Percentiles rank a stretch among this genome's conserved stretches.
These are phyloP conservation scores for Candida tetrigidarum DNA, from an alignment of 1,139 yeast species.

Conservation along the genomic window DNA sequence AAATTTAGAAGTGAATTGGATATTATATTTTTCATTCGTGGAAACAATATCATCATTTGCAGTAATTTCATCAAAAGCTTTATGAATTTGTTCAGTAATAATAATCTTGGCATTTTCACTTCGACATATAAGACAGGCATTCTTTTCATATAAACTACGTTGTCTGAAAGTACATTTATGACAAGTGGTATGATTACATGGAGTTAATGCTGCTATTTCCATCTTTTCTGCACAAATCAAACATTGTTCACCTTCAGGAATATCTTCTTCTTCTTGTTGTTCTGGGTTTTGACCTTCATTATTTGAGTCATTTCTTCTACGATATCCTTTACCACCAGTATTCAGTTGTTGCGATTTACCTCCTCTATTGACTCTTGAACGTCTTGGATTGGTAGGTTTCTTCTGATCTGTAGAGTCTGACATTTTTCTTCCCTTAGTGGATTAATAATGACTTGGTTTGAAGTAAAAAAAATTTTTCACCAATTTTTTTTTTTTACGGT, in stretches of 20 bases:
- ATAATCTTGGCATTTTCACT: conserved; percentile 64
- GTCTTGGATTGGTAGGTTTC: conserved; percentile 10
- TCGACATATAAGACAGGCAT: conserved; percentile 81
- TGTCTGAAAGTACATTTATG: conserved; percentile 83
- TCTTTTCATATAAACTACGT: conserved; percentile 76
- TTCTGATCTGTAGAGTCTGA: conserved; percentile 1
- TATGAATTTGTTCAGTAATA: conserved; percentile 51
- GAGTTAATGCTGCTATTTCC: conserved; percentile 65
- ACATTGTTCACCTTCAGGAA: conserved; percentile 52
- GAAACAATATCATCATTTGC: conserved; percentile 30
- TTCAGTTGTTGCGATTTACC: conserved; percentile 9
- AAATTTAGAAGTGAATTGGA: conserved; percentile 53
- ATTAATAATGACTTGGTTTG: not conserved
- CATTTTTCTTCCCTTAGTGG: not conserved
- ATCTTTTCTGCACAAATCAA: conserved; percentile 84
- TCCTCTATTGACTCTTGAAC: conserved; percentile 26
- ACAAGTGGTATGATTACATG: conserved; percentile 87
- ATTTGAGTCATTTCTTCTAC: conserved; percentile 24
- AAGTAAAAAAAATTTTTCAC: not conserved
- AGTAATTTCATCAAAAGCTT: conserved; percentile 43
- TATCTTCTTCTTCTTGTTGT: conserved; percentile 26
- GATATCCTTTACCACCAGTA: conserved; percentile 10
- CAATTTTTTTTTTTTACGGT: not conserved
- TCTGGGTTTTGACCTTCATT: conserved; percentile 12
- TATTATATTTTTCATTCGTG: conserved; percentile 47